These are phyloP conservation scores for Phellopilus nigrolimitatus DNA, from an alignment of 1,284 basidiomycete genomes.

Conservation along the genomic window DNA sequence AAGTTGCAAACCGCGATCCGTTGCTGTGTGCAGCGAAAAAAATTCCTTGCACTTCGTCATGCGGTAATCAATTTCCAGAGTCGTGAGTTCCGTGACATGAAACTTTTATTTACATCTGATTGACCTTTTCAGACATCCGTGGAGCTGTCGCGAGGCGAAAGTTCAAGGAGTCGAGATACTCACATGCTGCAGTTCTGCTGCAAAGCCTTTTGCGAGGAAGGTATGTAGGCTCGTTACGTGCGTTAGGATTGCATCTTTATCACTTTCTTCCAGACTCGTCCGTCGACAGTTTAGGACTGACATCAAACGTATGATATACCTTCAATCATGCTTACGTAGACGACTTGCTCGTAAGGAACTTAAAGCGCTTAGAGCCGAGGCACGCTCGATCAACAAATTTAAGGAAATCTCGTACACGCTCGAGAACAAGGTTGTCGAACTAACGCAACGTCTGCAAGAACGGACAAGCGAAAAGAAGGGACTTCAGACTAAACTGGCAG, in stretches of 20 bases:
- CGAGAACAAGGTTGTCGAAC: conserved; percentile 99
- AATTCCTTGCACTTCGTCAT: conserved; percentile 60
- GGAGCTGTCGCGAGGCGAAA: conserved; percentile 71
- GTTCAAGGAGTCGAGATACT: conserved; percentile 58
- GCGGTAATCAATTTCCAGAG: conserved; percentile 79
- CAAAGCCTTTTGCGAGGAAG: conserved; percentile 88
- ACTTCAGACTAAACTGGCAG: conserved; percentile 67
- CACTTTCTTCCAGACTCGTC: conserved; percentile 46
- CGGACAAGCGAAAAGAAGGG: conserved; percentile 92
- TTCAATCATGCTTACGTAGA: conserved; percentile 92
- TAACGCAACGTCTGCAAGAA: conserved; percentile 93
- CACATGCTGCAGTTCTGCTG: conserved; percentile 66
- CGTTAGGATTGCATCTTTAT: not conserved
- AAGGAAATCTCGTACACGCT: conserved; percentile 98
- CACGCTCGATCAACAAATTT: conserved; percentile 95
- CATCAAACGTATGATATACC: conserved; percentile 71
- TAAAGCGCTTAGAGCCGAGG: conserved; percentile 80
- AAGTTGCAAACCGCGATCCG: conserved; percentile 75
- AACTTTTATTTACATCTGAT: conserved; percentile 15
- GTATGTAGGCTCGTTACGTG: conserved; percentile 35
- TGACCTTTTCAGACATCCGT: conserved; percentile 59
- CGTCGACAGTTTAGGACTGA: conserved; percentile 65
- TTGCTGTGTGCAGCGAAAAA: conserved; percentile 69
- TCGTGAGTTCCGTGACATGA: conserved; percentile 51
- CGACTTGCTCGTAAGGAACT: conserved; percentile 86